phyloP scores from a whole-genome alignment of 2,329 filamentous ascomycete species.

The Thelonectria blattea region DNA sequence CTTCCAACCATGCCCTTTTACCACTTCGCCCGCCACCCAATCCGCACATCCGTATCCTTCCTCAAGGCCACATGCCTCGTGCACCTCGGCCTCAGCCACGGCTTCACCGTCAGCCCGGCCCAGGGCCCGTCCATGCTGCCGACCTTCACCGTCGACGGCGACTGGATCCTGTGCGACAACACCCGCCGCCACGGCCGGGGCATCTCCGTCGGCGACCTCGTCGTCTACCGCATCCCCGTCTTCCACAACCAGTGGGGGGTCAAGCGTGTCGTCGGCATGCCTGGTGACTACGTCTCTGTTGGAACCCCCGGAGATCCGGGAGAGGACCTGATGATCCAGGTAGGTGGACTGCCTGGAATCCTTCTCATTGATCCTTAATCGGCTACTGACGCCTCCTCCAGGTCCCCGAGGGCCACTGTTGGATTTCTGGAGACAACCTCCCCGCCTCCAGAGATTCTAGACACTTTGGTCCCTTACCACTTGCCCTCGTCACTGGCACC shows the following conservation, averaged over 20 bases:
- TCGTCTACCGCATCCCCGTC: conserved; percentile 78
- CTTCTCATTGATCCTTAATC: neutral
- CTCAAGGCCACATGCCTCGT: conserved; percentile 50
- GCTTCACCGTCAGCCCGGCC: conserved; percentile 64
- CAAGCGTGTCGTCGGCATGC: conserved; percentile 81
- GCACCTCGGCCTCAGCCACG: conserved; percentile 61
- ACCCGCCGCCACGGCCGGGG: conserved; percentile 71
- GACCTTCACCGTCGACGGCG: conserved; percentile 72
- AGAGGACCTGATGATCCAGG: conserved; percentile 68
- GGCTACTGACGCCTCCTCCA: conserved; percentile 45
- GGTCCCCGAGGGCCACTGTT: conserved; percentile 92
- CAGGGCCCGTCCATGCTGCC: conserved; percentile 88
- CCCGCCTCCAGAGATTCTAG: conserved; percentile 85
- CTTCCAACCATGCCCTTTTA: conserved; percentile 31
- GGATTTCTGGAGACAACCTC: conserved; percentile 88
- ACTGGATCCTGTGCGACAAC: conserved; percentile 72
- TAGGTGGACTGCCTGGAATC: conserved; percentile 46
- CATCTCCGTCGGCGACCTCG: conserved; percentile 79
- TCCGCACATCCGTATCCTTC: conserved; percentile 44
- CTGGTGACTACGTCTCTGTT: conserved; percentile 75
- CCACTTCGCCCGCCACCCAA: conserved; percentile 48
- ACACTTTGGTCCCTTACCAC: conserved; percentile 82
- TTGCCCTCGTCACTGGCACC: conserved; percentile 85
- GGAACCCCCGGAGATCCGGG: conserved; percentile 61
- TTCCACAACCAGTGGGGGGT: conserved; percentile 66